Percentiles rank a stretch among this genome's conserved stretches.
Conservation (phyloP, 108 stramenopile species). For the Nitzschia putrida region DNA sequence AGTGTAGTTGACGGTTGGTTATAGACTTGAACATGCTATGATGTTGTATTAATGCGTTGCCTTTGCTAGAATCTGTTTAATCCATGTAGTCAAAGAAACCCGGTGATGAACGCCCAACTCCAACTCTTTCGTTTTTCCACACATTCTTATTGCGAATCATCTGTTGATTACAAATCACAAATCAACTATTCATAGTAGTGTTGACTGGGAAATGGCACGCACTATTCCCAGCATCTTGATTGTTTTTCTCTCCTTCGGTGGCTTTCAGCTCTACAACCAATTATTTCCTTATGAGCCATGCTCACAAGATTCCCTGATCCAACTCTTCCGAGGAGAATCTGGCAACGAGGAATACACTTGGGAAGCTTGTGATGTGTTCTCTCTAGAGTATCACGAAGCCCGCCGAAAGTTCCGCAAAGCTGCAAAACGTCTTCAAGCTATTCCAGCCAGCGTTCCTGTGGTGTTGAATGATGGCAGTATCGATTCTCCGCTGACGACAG, state of each 20-base stretch:
- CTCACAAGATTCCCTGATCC: slow-evolving; percentile 2
- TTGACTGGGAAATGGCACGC: no score
- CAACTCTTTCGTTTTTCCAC: no score
- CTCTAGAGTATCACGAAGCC: slow-evolving; percentile 40
- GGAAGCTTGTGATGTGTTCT: slow-evolving; percentile 46
- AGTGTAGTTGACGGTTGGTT: no score
- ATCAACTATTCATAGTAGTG: no score
- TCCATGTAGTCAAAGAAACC: no score
- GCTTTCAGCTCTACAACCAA: slow-evolving; percentile 1
- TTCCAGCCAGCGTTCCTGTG: not conserved
- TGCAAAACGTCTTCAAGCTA: not conserved
- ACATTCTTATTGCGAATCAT: no score
- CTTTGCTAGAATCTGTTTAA: no score
- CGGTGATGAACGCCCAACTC: no score
- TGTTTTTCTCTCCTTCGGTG: not conserved
- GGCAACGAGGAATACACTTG: slow-evolving; percentile 3
- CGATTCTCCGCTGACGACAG: slow-evolving; percentile 33
- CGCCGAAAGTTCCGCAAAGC: slow-evolving; percentile 46
- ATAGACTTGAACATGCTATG: no score
- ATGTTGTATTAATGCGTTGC: no score
- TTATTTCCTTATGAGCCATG: slow-evolving; percentile 14
- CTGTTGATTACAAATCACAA: no score
- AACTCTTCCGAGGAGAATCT: not conserved
- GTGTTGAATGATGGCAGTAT: slow-evolving; percentile 13
- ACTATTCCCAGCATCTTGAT: not conserved